Conservation (phyloP, 192 early-diverging fungal species). For the Rhizoclosmatium globosum region DNA sequence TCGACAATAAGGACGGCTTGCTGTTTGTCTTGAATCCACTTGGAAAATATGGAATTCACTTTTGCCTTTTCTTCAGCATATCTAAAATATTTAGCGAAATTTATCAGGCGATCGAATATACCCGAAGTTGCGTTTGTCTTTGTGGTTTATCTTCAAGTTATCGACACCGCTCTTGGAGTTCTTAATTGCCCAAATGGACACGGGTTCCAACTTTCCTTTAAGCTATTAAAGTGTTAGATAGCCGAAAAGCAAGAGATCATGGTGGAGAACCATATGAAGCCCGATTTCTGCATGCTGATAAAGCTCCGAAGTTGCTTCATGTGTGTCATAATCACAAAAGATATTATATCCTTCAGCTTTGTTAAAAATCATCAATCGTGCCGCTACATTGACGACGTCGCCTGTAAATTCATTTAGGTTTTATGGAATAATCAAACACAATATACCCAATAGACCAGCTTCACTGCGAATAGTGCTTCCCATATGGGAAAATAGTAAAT, state of each 20-base stretch:
- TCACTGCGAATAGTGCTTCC: constrained; percentile 41
- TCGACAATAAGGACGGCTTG: constrained; percentile 35
- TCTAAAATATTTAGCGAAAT: neutral
- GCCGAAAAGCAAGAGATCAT: neutral
- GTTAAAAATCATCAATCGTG: constrained; percentile 37
- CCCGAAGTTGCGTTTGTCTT: constrained; percentile 27
- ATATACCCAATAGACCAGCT: constrained; percentile 38
- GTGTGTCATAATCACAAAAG: constrained; percentile 42
- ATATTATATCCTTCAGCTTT: constrained; percentile 33
- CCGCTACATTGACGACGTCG: constrained; percentile 43
- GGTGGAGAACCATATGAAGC: constrained; percentile 26
- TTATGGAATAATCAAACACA: neutral
- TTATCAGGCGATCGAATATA: neutral
- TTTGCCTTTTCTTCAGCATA: constrained; percentile 38
- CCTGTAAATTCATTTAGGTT: constrained; percentile 1
- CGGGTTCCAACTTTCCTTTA: constrained; percentile 42
- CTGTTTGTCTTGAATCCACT: constrained; percentile 22
- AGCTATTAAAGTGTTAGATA: constrained; percentile 8
- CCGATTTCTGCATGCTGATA: constrained; percentile 41
- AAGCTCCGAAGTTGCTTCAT: constrained; percentile 30
- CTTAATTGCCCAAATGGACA: constrained; percentile 39
- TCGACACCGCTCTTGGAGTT: constrained; percentile 29
- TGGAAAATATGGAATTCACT: constrained; percentile 5
- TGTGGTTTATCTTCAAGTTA: constrained; percentile 34
- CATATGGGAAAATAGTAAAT: constrained; percentile 43